Evolutionary conservation across 768 basidiomycete genomes (phyloP), one percentile per base, ranked within the genome.

Genomic region (Coprinopsis marcescibilis): DNA sequence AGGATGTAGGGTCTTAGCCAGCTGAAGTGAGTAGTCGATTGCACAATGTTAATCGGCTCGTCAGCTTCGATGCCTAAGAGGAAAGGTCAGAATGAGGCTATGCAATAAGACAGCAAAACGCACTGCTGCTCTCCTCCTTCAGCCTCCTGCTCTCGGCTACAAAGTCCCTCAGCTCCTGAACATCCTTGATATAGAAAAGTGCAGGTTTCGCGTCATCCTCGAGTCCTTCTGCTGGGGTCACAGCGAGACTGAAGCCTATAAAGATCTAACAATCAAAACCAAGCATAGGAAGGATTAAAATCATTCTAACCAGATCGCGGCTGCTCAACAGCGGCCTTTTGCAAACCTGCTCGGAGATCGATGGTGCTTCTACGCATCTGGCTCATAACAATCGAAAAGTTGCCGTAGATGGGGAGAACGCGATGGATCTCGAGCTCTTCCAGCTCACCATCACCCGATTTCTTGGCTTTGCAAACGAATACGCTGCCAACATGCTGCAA

Each of bases 91-190:
- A 44, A 15, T 23, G 10, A n/a, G 2, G 40, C 17, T 3, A 15
- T 50, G 12, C 4, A 33, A 36, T 27, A 38, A 47, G 17, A 7
- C 26, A 6, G 25, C n/a, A 24, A 19, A 20, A 29, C 23, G 55
- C 64, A 46, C 54, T 81, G 82, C 71, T 45, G 72, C 65, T 29
- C 2, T 65, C 63, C 29, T 76, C 72, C 53, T 71, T 79, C 40
- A 84, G 56, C 25, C 77, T 68, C 56, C 75, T 82, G 57, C 75
- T 82, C 58, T 84, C 80, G 1, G 67, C 64, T 8, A 79, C 59
- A 13, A 85, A 58, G 10, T 38, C 52, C 29, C 71, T 69, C 37
- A 87, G 57, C 2, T 63, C 62, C 42, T 73, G 70, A 0, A 72
- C 67, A 56, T 83, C 71, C 17, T 64, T 57, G 0, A 81, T 74